Evolutionary conservation across 2,329 filamentous ascomycete genomes (phyloP).

Genomic region (Alternaria arbusti): DNA sequence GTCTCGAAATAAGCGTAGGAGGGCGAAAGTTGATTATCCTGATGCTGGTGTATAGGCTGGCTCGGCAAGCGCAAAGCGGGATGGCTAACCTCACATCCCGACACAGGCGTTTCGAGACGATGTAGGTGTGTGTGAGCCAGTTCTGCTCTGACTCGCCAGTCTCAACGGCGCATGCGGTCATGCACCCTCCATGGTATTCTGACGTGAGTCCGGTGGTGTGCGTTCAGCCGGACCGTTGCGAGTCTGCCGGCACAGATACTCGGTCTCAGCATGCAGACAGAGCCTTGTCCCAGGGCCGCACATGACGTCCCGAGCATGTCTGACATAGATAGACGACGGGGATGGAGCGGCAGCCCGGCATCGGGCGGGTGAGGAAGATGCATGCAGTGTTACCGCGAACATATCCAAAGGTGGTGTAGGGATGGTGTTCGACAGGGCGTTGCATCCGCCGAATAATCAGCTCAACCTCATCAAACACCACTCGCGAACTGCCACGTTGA

Average conservation of each 20-base stretch:
- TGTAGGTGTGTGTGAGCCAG: not conserved
- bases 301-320: not conserved
- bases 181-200: not conserved
- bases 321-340: slow-evolving; percentile 1
- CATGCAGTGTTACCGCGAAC: slow-evolving; percentile 1
- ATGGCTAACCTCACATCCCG: slow-evolving; percentile 10
- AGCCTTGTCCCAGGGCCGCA: slow-evolving; percentile 1
- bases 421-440: not conserved
- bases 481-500: slow-evolving; percentile 21
- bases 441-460: not conserved
- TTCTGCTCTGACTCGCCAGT: slow-evolving; percentile 7
- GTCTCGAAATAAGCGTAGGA: slow-evolving; percentile 10
- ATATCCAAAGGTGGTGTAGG: not conserved
- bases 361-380: not conserved
- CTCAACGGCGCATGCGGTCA: slow-evolving; percentile 5
- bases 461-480: not conserved
- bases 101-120: slow-evolving; percentile 1
- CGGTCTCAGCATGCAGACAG: slow-evolving; percentile 2
- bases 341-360: slow-evolving; percentile 6
- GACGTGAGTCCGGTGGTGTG: not conserved
- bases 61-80: slow-evolving; percentile 19
- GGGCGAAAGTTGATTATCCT: slow-evolving; percentile 14
- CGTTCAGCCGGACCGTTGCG: slow-evolving; percentile 6
- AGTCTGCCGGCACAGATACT: slow-evolving; percentile 1
- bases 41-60: slow-evolving; percentile 7